These are phyloP conservation scores for Lactarius evosmus DNA, from an alignment of 768 basidiomycete species.

Conservation along the genomic window DNA sequence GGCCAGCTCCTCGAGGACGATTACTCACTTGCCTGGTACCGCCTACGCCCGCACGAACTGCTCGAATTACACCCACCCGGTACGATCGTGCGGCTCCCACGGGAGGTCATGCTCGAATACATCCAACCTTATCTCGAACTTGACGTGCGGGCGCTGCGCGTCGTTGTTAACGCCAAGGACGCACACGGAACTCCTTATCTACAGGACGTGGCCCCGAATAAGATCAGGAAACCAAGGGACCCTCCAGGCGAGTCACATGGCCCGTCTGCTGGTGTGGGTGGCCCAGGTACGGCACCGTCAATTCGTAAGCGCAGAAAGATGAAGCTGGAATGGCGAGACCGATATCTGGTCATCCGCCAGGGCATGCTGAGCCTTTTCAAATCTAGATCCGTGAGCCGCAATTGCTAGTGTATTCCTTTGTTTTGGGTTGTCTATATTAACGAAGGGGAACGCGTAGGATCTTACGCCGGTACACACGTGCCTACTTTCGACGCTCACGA, in stretches of 20 bases:
- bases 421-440: neutral
- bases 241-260: conserved; percentile 2
- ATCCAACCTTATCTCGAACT: conserved; percentile 59
- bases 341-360: conserved; percentile 60
- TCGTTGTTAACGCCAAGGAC: conserved; percentile 37
- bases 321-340: conserved; percentile 58
- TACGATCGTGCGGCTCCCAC: conserved; percentile 43
- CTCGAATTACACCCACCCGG: conserved; percentile 58
- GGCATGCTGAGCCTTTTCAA: conserved; percentile 55
- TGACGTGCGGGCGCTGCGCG: conserved; percentile 49
- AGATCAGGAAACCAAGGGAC: conserved; percentile 27
- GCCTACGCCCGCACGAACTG: conserved; percentile 58
- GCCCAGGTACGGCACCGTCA: conserved; percentile 1
- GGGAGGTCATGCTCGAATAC: conserved; percentile 43
- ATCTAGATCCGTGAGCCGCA: conserved; percentile 46
- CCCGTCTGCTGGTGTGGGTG: neutral
- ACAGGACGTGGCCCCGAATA: conserved; percentile 1
- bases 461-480: conserved; percentile 26
- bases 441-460: conserved; percentile 14
- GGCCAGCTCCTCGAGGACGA: conserved; percentile 71
- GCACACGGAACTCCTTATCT: neutral
- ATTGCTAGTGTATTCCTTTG: neutral
- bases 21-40: conserved; percentile 53
- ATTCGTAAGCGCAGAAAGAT: conserved; percentile 33
- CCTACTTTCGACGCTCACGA: conserved; percentile 20